Percentiles rank a stretch among this genome's conserved stretches.
phyloP scores from a whole-genome alignment of 352 stramenopile species.

The Phytophthora aleatoria region DNA sequence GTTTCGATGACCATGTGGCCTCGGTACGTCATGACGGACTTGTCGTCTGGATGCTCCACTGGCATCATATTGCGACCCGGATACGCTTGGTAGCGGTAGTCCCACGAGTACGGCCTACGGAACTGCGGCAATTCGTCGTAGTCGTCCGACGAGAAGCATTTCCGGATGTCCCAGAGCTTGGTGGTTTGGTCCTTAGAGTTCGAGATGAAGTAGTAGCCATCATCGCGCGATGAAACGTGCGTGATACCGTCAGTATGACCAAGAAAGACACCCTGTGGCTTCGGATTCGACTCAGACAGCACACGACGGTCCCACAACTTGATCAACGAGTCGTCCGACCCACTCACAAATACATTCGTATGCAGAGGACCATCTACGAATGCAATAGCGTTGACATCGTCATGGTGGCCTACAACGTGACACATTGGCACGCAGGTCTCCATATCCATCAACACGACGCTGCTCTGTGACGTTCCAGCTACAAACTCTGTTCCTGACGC shows the following conservation, averaged over 20 bases:
- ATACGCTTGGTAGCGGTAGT: slow-evolving; percentile 86
- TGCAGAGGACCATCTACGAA: slow-evolving; percentile 83
- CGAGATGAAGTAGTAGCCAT: slow-evolving; percentile 90
- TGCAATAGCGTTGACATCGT: slow-evolving; percentile 86
- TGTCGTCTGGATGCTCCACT: slow-evolving; percentile 71
- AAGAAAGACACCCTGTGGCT: slow-evolving; percentile 78
- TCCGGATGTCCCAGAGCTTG: slow-evolving; percentile 87
- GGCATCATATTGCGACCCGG: slow-evolving; percentile 59
- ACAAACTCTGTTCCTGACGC: slow-evolving; percentile 81
- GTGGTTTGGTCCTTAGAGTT: slow-evolving; percentile 86
- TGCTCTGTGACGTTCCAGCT: slow-evolving; percentile 73
- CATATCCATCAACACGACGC: slow-evolving; percentile 85
- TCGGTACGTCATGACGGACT: slow-evolving; percentile 86
- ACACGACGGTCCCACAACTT: slow-evolving; percentile 88
- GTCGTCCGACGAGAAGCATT: slow-evolving; percentile 63
- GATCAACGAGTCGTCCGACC: slow-evolving; percentile 83
- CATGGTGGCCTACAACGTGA: slow-evolving; percentile 70
- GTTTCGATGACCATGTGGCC: slow-evolving; percentile 84
- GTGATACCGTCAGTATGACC: slow-evolving; percentile 86
- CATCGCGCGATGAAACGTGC: slow-evolving; percentile 80
- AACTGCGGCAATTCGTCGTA: slow-evolving; percentile 51
- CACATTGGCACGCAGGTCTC: slow-evolving; percentile 66
- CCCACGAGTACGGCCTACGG: slow-evolving; percentile 67
- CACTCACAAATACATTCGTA: slow-evolving; percentile 87
- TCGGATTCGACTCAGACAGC: slow-evolving; percentile 72